Evolutionary conservation across 179 eudicot species (phyloP).

Genomic region (Beta corolliflora): DNA sequence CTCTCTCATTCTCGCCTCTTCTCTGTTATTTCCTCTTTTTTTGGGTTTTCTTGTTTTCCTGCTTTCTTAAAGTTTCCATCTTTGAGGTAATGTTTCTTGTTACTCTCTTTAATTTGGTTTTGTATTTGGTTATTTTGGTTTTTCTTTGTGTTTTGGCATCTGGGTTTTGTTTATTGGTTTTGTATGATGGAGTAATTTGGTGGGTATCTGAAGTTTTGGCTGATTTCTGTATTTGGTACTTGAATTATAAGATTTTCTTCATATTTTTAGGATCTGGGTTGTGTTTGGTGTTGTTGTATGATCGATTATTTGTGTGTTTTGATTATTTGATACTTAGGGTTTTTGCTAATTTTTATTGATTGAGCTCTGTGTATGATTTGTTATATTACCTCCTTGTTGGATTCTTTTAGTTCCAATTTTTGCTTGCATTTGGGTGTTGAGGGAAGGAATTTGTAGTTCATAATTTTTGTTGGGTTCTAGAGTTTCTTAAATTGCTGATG

Average conservation of each 20-base stretch:
- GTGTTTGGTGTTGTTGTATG: slow-evolving; percentile 7
- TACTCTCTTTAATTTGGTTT: background rate
- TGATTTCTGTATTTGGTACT: no score
- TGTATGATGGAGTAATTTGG: background rate
- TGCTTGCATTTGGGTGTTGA: background rate
- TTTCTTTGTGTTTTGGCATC: background rate
- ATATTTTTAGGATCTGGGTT: slow-evolving; percentile 29
- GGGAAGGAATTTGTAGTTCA: background rate
- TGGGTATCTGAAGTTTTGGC: background rate
- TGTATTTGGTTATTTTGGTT: background rate
- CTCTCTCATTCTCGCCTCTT: background rate
- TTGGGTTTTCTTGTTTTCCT: background rate
- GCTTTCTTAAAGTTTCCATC: background rate
- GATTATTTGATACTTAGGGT: background rate
- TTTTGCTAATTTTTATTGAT: slow-evolving; percentile 1
- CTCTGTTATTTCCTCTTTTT: background rate
- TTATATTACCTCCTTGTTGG: background rate
- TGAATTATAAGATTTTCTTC: background rate
- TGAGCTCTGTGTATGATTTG: slow-evolving; percentile 14
- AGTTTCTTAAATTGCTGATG: background rate
- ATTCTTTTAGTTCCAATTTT: background rate
- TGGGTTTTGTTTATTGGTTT: slow-evolving; percentile 11
- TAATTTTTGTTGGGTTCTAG: background rate
- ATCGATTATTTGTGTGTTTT: slow-evolving; percentile 10
- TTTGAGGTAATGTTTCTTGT: slow-evolving; percentile 19